phyloP scores from a whole-genome alignment of 306 rosid genomes.

The Alnus glutinosa region DNA sequence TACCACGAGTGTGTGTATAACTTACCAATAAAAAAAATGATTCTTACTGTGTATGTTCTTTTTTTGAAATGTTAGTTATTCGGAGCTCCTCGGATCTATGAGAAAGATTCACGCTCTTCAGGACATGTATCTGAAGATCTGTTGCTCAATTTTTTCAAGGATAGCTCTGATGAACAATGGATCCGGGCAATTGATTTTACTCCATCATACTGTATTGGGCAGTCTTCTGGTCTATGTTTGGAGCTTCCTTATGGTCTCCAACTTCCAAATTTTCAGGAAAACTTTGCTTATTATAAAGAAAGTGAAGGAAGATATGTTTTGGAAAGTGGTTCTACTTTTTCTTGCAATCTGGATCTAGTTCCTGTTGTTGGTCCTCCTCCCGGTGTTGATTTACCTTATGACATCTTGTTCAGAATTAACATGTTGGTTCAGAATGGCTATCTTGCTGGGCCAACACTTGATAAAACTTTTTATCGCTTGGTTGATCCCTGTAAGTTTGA shows the following conservation, averaged over 20 bases:
- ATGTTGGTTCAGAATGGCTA: constrained; percentile 46
- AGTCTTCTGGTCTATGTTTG: constrained; percentile 64
- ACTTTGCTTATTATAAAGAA: constrained; percentile 26
- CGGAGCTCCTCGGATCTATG: constrained; percentile 28
- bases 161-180: constrained; percentile 50
- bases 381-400: constrained; percentile 32
- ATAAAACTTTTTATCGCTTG: constrained; percentile 25
- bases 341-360: constrained; percentile 24
- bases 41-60: constrained; percentile 12
- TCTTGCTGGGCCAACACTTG: constrained; percentile 40
- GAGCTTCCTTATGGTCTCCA: constrained; percentile 45
- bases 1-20: too few species aligned
- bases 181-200: constrained; percentile 73
- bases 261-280: constrained; percentile 33
- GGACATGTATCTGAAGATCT: too few species aligned
- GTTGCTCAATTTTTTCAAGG: too few species aligned
- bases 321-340: constrained; percentile 7
- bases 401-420: constrained; percentile 45
- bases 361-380: constrained; percentile 40
- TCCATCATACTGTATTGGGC: constrained; percentile 46
- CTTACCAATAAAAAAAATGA: too few species aligned
- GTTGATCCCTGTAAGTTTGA: constrained; percentile 31
- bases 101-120: background rate
- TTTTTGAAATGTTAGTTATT: constrained; percentile 24
- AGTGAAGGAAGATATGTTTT: background rate